Evolutionary conservation across 805 yeast species (phyloP), one percentile per base, ranked within the genome.

Genomic region (Torulaspora indica): DNA sequence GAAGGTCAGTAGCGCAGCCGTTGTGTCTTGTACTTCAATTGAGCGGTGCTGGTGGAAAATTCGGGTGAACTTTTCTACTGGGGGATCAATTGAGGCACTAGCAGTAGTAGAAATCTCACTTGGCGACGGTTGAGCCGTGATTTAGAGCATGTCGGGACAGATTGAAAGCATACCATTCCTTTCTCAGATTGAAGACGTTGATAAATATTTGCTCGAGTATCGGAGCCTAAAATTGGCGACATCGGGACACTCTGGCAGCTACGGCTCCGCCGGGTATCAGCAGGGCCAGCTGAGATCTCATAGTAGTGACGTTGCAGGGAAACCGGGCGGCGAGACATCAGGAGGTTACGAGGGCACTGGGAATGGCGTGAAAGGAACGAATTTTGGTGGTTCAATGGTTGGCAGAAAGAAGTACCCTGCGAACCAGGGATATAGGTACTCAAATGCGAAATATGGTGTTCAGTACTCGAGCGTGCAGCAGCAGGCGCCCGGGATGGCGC

Each of bases 141-240:
- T 30, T n/a, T 15, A 13, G 14, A 27, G 18, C 14, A 61, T 61
- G 66, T 64, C 66, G 14, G 64, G 66, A 33, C 43, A 55, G 43
- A 53, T 61, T 10, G 55, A 54, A 8, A 55, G 57, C 43, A 49
- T 59, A 25, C 62, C 69, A 24, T 65, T 62, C 49, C 50, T 61
- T 15, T 62, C 67, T 15, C 69, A 65, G 45, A 38, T 54, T 18
- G 69, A 65, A 40, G 68, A 65, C 45, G 57, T 65, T 53, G 63
- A 64, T 20, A 59, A 54, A 35, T 61, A 60, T 40, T 35, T 63
- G 22, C 20, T 46, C 20, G 60, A 62, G 34, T 61, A 58, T 40
- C 54, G 56, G 32, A 55, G 49, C 15, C 35, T 56, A 32, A 61
- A 60, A 38, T 20, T 45, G 38, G 35, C 48, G 31, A 46, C 56